These are phyloP conservation scores for Suillus lakei DNA, from an alignment of 768 basidiomycete species.

Conservation along the genomic window DNA sequence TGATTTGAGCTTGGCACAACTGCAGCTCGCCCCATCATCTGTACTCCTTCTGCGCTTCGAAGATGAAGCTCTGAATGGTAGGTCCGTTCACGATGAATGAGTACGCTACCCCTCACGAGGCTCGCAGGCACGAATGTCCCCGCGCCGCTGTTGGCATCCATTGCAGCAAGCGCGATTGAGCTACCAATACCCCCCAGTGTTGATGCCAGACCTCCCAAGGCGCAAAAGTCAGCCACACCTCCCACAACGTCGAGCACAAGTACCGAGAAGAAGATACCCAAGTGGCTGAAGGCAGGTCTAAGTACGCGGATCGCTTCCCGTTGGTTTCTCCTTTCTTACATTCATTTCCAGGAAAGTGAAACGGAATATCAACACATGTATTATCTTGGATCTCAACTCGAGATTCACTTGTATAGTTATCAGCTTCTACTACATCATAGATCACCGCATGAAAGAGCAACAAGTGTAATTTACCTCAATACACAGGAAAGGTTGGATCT, in stretches of 20 bases:
- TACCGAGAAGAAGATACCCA: conserved; percentile 67
- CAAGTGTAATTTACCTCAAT: conserved; percentile 46
- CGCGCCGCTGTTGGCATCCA: conserved; percentile 65
- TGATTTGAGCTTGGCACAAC: conserved; percentile 66
- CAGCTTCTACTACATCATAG: not conserved
- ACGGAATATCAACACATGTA: conserved; percentile 34
- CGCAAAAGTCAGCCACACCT: conserved; percentile 11
- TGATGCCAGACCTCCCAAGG: conserved; percentile 27
- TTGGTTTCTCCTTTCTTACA: not conserved
- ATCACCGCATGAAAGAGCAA: not conserved
- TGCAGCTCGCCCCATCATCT: conserved; percentile 82
- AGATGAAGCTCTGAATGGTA: conserved; percentile 73
- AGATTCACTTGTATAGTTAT: conserved; percentile 7
- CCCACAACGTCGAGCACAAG: conserved; percentile 17
- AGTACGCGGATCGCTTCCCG: conserved; percentile 44
- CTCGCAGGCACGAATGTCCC: conserved; percentile 54
- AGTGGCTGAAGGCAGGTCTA: conserved; percentile 75
- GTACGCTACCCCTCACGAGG: conserved; percentile 5
- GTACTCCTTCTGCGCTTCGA: conserved; percentile 78
- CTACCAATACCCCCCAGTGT: conserved; percentile 61
- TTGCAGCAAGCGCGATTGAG: conserved; percentile 65
- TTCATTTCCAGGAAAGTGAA: conserved; percentile 25
- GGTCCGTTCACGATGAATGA: conserved; percentile 2
- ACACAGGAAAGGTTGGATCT: conserved; percentile 79
- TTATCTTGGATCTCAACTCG: conserved; percentile 6